A percentile compares a stretch with the other conserved stretches of the same genome.
Evolutionary conservation across 2,329 filamentous ascomycete species (phyloP).

Genomic region (Akanthomyces uredinophilus): DNA sequence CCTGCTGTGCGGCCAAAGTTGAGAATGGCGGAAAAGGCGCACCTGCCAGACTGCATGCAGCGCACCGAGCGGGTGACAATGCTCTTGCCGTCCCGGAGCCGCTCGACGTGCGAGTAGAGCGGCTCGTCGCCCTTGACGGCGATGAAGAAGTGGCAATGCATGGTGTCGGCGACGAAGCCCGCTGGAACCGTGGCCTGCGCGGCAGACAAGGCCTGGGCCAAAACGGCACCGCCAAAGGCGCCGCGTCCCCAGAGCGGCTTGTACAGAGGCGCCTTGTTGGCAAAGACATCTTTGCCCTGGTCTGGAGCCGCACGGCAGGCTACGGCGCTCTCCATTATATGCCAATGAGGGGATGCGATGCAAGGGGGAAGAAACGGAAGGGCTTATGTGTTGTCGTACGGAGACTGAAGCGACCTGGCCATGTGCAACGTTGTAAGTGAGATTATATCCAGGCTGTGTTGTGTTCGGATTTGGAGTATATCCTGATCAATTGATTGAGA

Average conservation of each 20-base stretch:
- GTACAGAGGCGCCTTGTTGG: conserved; percentile 8
- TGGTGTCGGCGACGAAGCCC: conserved; percentile 7
- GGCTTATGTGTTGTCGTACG: not conserved
- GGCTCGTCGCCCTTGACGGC: conserved; percentile 3
- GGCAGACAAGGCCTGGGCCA: conserved; percentile 3
- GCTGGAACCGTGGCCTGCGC: conserved; percentile 4
- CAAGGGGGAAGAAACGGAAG: not conserved
- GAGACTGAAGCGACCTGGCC: not conserved
- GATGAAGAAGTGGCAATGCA: conserved; percentile 15
- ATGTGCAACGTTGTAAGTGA: not conserved
- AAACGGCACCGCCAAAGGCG: conserved; percentile 9
- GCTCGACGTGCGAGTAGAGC: conserved; percentile 8
- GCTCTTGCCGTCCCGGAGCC: conserved; percentile 6
- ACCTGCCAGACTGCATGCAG: not conserved
- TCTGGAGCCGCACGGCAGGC: conserved; percentile 2
- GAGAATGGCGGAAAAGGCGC: conserved; percentile 8
- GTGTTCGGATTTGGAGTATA: not conserved
- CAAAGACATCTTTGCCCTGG: conserved; percentile 1
- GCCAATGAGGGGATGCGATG: not conserved
- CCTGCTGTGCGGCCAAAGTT: not conserved
- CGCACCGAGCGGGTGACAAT: conserved; percentile 11
- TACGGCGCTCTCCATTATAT: conserved; percentile 7
- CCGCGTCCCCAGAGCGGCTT: conserved; percentile 13
- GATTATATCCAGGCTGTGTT: not conserved
- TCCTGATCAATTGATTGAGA: no score